A percentile compares a stretch with the other conserved stretches of the same genome.
Conservation (phyloP, 2,329 filamentous ascomycete genomes). For the Zymoseptoria pseudotritici region DNA sequence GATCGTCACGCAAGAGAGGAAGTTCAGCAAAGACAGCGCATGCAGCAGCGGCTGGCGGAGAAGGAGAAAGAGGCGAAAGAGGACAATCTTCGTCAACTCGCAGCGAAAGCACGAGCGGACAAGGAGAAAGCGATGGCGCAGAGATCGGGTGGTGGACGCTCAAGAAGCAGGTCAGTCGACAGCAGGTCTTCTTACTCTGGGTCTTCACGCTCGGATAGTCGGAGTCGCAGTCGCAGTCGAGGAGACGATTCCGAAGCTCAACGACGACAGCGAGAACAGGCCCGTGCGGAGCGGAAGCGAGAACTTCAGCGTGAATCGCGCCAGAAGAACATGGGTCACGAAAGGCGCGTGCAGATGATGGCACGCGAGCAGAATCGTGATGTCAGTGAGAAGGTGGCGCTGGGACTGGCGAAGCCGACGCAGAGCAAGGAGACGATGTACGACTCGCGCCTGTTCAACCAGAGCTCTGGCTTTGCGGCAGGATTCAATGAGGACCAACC, state of each 20-base stretch:
- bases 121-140: constrained; percentile 37
- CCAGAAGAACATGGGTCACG: constrained; percentile 91
- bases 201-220: constrained; percentile 15
- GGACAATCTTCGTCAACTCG: constrained; percentile 77
- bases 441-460: constrained; percentile 91
- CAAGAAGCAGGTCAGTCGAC: constrained; percentile 24
- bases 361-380: constrained; percentile 93
- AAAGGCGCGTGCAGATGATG: constrained; percentile 85
- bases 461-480: constrained; percentile 74
- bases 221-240: constrained; percentile 25
- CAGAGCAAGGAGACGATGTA: constrained; percentile 92
- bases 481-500: constrained; percentile 97
- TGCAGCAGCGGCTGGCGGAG: constrained; percentile 94
- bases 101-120: constrained; percentile 86
- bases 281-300: constrained; percentile 66
- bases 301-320: constrained; percentile 86
- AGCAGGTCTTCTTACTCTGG: constrained; percentile 34
- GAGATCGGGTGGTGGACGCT: constrained; percentile 32
- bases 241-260: constrained; percentile 53
- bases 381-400: constrained; percentile 91
- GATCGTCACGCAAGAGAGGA: constrained; percentile 93
- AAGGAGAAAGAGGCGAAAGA: constrained; percentile 95
- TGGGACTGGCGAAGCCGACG: constrained; percentile 90
- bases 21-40: constrained; percentile 80
- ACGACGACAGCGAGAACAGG: constrained; percentile 63